phyloP scores from a whole-genome alignment of 768 basidiomycete species.

The Termitomyces sp. region DNA sequence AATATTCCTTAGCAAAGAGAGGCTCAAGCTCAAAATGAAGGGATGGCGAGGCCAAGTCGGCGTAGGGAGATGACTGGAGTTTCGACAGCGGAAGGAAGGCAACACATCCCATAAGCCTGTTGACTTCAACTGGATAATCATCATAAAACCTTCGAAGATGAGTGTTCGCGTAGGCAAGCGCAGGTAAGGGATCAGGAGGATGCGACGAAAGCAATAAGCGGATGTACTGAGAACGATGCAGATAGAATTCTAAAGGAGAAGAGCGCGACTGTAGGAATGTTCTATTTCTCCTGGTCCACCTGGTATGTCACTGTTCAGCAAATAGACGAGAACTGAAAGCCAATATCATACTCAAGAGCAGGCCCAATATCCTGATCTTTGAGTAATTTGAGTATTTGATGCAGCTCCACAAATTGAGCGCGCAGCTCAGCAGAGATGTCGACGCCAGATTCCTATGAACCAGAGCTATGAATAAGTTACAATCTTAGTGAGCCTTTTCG shows the following conservation, averaged over 20 bases:
- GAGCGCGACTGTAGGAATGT: constrained; percentile 60
- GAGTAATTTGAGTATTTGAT: constrained; percentile 65
- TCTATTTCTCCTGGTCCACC: constrained; percentile 73
- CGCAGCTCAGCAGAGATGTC: constrained; percentile 46
- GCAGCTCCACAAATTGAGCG: constrained; percentile 60
- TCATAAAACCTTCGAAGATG: constrained; percentile 60
- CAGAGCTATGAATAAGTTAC: constrained; percentile 4
- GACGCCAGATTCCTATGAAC: constrained; percentile 57
- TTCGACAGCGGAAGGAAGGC: constrained; percentile 64
- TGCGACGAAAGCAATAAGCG: constrained; percentile 63
- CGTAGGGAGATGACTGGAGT: constrained; percentile 67
- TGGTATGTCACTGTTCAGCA: constrained; percentile 22
- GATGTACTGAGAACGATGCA: constrained; percentile 89
- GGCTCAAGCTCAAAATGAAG: constrained; percentile 76
- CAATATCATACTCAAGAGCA: constrained; percentile 60
- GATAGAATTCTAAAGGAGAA: constrained; percentile 82
- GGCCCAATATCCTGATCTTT: constrained; percentile 60
- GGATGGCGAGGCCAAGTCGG: constrained; percentile 64
- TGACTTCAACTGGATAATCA: constrained; percentile 58
- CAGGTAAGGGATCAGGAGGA: constrained; percentile 49
- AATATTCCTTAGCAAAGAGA: constrained; percentile 86
- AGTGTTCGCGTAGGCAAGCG: constrained; percentile 70
- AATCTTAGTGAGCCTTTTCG: neutral
- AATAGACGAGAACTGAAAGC: neutral
- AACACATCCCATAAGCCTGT: constrained; percentile 63